Evolutionary conservation across 495 filamentous ascomycete genomes (phyloP).

Genomic region (Collariella sp.): DNA sequence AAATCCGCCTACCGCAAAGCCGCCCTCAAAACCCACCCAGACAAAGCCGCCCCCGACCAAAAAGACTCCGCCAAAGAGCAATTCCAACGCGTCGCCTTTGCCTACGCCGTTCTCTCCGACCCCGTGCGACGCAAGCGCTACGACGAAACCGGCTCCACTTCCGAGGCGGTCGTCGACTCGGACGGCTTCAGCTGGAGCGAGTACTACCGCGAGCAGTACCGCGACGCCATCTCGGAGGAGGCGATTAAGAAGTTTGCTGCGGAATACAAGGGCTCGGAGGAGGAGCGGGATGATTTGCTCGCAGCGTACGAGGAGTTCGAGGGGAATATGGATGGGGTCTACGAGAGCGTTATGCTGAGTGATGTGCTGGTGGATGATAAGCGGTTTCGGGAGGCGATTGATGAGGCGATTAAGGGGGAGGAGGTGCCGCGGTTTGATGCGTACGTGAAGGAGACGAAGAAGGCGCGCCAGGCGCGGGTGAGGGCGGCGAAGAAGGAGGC

Average conservation of each 20-base stretch:
- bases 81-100: conserved; percentile 88
- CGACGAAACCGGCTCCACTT: conserved; percentile 79
- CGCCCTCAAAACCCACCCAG: conserved; percentile 84
- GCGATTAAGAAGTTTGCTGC: conserved; percentile 62
- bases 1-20: conserved; percentile 82
- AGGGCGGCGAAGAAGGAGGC: conserved; percentile 57
- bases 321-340: conserved; percentile 68
- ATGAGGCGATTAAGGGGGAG: conserved; percentile 63
- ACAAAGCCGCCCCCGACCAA: conserved; percentile 60
- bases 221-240: conserved; percentile 57
- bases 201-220: conserved; percentile 78
- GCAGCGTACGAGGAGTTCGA: conserved; percentile 59
- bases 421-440: conserved; percentile 55
- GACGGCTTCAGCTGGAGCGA: conserved; percentile 83
- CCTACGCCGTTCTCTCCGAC: conserved; percentile 87
- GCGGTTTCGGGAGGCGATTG: conserved; percentile 70
- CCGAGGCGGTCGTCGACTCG: conserved; percentile 59
- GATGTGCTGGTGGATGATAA: conserved; percentile 79
- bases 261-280: conserved; percentile 77
- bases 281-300: conserved; percentile 70
- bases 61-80: conserved; percentile 61
- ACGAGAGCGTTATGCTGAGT: conserved; percentile 76
- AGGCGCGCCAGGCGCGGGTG: conserved; percentile 52
- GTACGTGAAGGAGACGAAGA: conserved; percentile 64
- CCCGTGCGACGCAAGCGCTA: conserved; percentile 68